A percentile compares a stretch with the other conserved stretches of the same genome.
Evolutionary conservation across 345 rosid genomes (phyloP).

Genomic region (Hibiscus syriacus): DNA sequence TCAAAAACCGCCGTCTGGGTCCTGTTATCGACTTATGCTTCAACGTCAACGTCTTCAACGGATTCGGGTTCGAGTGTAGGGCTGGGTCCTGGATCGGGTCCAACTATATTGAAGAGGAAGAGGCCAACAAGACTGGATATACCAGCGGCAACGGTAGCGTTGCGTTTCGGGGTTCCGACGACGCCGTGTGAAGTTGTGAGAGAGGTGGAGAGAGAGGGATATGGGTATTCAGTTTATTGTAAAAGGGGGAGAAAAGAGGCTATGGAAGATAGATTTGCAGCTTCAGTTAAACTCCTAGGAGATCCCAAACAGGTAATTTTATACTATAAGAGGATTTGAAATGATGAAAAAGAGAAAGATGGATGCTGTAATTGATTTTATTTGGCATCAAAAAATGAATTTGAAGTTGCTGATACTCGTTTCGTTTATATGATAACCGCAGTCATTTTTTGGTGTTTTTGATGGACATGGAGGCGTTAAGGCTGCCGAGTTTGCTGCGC

Average conservation of each 20-base stretch:
- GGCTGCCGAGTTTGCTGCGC: slow-evolving; percentile 61
- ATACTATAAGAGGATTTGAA: neutral
- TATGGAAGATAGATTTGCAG: slow-evolving; percentile 91
- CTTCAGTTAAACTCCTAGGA: slow-evolving; percentile 41
- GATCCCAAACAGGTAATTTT: slow-evolving; percentile 59
- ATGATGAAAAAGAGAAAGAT: neutral
- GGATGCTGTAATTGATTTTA: neutral
- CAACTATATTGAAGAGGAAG: slow-evolving; percentile 62
- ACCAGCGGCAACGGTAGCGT: slow-evolving; percentile 29
- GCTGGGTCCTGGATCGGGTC: neutral
- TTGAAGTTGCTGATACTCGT: slow-evolving; percentile 4
- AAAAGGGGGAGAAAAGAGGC: slow-evolving; percentile 82
- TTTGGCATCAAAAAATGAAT: neutral
- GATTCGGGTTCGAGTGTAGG: slow-evolving; percentile 11
- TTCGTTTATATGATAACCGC: slow-evolving; percentile 10
- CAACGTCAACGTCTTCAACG: slow-evolving; percentile 17
- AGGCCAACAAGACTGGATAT: slow-evolving; percentile 66
- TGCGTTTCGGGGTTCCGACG: slow-evolving; percentile 28
- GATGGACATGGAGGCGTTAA: slow-evolving; percentile 64
- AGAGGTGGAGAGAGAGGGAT: slow-evolving; percentile 50
- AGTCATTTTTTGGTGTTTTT: slow-evolving; percentile 56
- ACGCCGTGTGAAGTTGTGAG: slow-evolving; percentile 32
- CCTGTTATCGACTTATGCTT: slow-evolving; percentile 11
- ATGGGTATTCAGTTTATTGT: slow-evolving; percentile 68
- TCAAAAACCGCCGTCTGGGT: slow-evolving; percentile 42